phyloP scores from a whole-genome alignment of 768 basidiomycete species.

The Pisolithus microcarpus region DNA sequence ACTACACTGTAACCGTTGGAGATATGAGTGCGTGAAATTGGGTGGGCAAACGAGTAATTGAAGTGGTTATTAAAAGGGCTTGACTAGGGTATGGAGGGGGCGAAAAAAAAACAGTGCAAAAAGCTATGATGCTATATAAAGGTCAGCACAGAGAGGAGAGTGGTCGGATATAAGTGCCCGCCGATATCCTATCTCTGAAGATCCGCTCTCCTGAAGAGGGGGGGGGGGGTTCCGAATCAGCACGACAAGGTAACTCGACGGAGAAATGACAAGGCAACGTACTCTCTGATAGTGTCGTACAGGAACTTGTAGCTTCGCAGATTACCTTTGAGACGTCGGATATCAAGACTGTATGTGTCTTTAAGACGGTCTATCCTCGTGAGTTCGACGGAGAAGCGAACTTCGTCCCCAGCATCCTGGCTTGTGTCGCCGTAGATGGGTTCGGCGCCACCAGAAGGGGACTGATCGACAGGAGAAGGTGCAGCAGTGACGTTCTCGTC shows the following conservation, averaged over 20 bases:
- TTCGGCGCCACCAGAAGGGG: slow-evolving; percentile 33
- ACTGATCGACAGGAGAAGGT: slow-evolving; percentile 31
- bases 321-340: slow-evolving; percentile 87
- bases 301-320: slow-evolving; percentile 89
- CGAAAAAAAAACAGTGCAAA: slow-evolving; percentile 2
- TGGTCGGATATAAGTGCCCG: slow-evolving; percentile 18
- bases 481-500: slow-evolving; percentile 23
- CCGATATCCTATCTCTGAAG: slow-evolving; percentile 28
- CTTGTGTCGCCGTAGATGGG: slow-evolving; percentile 71
- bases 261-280: slow-evolving; percentile 29
- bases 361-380: slow-evolving; percentile 85
- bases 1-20: not conserved
- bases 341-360: slow-evolving; percentile 87
- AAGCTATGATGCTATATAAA: slow-evolving; percentile 2
- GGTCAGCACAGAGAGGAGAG: not conserved
- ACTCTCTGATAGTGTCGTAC: slow-evolving; percentile 85
- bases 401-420: slow-evolving; percentile 90
- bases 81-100: slow-evolving; percentile 24
- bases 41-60: not conserved
- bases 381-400: slow-evolving; percentile 91
- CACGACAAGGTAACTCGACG: slow-evolving; percentile 1
- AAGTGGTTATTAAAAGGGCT: slow-evolving; percentile 14
- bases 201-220: slow-evolving; percentile 27
- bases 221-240: slow-evolving; percentile 1
- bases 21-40: not conserved